Base-by-base conservation (phyloP, 2,329 filamentous ascomycete genomes). In the Fusarium verticillioides region DNA sequence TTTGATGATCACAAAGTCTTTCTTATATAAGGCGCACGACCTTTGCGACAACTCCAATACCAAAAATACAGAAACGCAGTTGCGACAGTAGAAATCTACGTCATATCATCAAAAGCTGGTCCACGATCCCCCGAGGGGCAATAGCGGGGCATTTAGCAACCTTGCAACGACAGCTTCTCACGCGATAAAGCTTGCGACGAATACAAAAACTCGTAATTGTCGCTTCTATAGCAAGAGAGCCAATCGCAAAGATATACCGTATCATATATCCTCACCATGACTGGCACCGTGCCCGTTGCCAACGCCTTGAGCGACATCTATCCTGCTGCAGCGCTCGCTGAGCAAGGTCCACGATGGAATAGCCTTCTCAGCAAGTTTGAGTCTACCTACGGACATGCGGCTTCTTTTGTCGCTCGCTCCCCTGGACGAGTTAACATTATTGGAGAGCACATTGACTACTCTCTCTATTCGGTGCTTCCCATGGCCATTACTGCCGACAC, bases 391-490 rank as follows among this genome's bases (percentile, higher is more conserved):
- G 91, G 90, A 75, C 87, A 90, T 58, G 84, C 87, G 21, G 91
- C 95, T 43, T 88, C 93, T 66, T 98, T 97, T 78, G 90, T 98
- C 26, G 90, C 96, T 15, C 92, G 96, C 72, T 97, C 95, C 62
- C 96, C 96, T 2, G 96, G 96, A 68, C 90, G 96, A 75, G 96
- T 99, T 75, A 98, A 98, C 85, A 96, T 99, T 79, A 98, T 99
- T 81, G 96, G 96, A 82, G 96, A 99, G 87, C 96, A 99, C 85
- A 97, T 99, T 79, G 96, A 99, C 85, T 99, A 99, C 85, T 97
- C 94, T 19, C 90, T 99, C 26, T 99, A 98, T 86, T 92, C 96
- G 77, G 95, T 98, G 67, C 88, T 99, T 30, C 96, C 96, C 59
- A 98, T 98, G 91, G 96, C 96, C 71, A 95, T 98, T 75, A 94